A percentile compares a stretch with the other conserved stretches of the same genome.
phyloP scores from a whole-genome alignment of 192 early-diverging fungal genomes.

The Umbelopsis isabellina region DNA sequence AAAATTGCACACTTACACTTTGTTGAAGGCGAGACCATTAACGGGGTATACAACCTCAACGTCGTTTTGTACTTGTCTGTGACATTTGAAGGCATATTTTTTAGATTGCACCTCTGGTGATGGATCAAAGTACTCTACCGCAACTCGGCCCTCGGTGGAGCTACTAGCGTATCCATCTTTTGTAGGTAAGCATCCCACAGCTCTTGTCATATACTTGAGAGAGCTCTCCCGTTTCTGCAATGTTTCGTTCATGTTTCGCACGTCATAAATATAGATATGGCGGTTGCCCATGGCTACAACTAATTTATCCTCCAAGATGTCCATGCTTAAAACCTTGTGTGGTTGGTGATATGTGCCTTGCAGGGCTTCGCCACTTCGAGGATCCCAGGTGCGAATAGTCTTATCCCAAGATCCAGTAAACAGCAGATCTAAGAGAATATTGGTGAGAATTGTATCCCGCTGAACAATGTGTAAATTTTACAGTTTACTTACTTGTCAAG shows the following conservation, averaged over 20 bases:
- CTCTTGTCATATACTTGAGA: slow-evolving; percentile 89
- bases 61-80: slow-evolving; percentile 77
- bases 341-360: slow-evolving; percentile 57
- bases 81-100: slow-evolving; percentile 98
- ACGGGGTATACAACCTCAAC: slow-evolving; percentile 90
- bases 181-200: slow-evolving; percentile 84
- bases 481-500: slow-evolving; percentile 42
- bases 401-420: slow-evolving; percentile 94
- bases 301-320: slow-evolving; percentile 67
- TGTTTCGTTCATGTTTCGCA: slow-evolving; percentile 78
- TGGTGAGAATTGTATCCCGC: neutral
- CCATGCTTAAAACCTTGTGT: slow-evolving; percentile 87
- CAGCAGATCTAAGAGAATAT: slow-evolving; percentile 55
- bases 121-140: slow-evolving; percentile 90
- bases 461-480: neutral
- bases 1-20: slow-evolving; percentile 57
- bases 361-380: slow-evolving; percentile 46
- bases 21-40: slow-evolving; percentile 91
- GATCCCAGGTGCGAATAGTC: slow-evolving; percentile 78
- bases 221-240: slow-evolving; percentile 75
- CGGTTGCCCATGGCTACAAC: slow-evolving; percentile 86
- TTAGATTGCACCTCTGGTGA: slow-evolving; percentile 65
- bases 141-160: slow-evolving; percentile 94
- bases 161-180: slow-evolving; percentile 84
- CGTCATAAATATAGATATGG: slow-evolving; percentile 81